Evolutionary conservation across 2,329 filamentous ascomycete species (phyloP), one percentile per base, ranked within the genome.

Genomic region (Fusarium fujikuroi): DNA sequence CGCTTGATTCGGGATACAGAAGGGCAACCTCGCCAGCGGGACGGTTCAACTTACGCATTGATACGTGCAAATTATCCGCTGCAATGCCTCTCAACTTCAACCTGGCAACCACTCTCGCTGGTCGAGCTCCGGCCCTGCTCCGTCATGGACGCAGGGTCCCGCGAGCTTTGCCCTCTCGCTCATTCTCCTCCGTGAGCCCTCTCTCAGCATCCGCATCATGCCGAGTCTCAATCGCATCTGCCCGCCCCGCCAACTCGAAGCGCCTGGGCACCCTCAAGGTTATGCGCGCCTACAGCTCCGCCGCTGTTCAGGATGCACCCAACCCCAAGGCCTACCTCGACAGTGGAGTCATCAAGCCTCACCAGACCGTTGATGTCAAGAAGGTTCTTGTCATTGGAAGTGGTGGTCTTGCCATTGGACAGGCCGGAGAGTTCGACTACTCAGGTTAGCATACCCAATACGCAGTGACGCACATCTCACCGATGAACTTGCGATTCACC

Each of bases 391-490:
- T 98, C 77, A 97, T 98, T 86, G 95, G 95, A 67, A 95, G 92
- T 85, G 95, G 95, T 86, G 95, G 95, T 84, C 89, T 98, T 77
- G 94, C 94, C 82, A 98, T 98, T 89, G 95, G 95, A 73, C 95
- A 98, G 85, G 95, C 95, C 75, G 95, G 95, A 86, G 95, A 98
- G 86, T 98, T 98, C 79, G 95, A 98, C 85, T 98, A 98, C 84
- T 98, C 96, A 83, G 95, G 95, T 97, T 87, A 76, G 91, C 88
- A 32, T 46, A 39, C 63, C 63, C 52, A 47, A 43, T 36, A 46
- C 25, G 25, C 30, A 28, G 28, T 60, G 53, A 43, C 37, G 32
- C 60, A 52, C 43, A 61, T 60, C 68, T 69, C 49, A 39, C 62
- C 60, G 37, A 60, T 23, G 50, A 54, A 56, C 67, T 61, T 54